Evolutionary conservation across 1,139 yeast genomes (phyloP).

Genomic region (Blastobotrys arbuscula): DNA sequence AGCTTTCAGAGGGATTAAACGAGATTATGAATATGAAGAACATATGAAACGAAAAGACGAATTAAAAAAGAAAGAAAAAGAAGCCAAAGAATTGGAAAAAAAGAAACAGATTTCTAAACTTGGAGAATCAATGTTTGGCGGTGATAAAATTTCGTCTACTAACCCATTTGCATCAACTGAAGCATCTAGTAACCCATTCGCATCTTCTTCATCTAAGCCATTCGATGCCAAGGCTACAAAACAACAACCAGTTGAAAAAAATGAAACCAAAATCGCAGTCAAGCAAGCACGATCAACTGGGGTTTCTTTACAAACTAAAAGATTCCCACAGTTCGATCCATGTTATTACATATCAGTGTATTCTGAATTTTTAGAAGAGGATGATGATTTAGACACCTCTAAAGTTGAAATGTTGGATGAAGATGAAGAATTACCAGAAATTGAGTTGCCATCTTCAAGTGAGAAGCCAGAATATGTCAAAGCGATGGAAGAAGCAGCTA

Average conservation of each 20-base stretch:
- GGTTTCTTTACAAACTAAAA: constrained; percentile 1
- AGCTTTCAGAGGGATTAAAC: constrained; percentile 67
- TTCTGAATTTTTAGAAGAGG: constrained; percentile 9
- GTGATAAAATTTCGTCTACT: constrained; percentile 17
- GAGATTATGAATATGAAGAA: constrained; percentile 45
- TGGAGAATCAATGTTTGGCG: constrained; percentile 15
- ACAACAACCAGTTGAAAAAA: constrained; percentile 7
- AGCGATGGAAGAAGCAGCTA: constrained; percentile 22
- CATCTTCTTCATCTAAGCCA: constrained; percentile 7
- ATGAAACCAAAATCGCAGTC: neutral
- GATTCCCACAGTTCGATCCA: constrained; percentile 5
- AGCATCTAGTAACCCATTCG: constrained; percentile 22
- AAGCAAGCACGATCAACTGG: neutral
- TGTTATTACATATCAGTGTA: constrained; percentile 13
- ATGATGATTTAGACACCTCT: constrained; percentile 2
- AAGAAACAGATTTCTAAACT: constrained; percentile 16
- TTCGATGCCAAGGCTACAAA: constrained; percentile 4
- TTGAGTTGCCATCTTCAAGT: constrained; percentile 14
- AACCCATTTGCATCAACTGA: constrained; percentile 33
- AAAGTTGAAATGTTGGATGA: constrained; percentile 31
- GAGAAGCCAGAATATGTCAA: constrained; percentile 20
- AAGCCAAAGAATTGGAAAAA: constrained; percentile 17
- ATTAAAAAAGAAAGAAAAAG: constrained; percentile 25
- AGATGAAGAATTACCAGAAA: constrained; percentile 8
- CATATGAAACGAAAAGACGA: constrained; percentile 41